Conservation (phyloP, 2,329 filamentous ascomycete species). For the Fusarium napiforme region DNA sequence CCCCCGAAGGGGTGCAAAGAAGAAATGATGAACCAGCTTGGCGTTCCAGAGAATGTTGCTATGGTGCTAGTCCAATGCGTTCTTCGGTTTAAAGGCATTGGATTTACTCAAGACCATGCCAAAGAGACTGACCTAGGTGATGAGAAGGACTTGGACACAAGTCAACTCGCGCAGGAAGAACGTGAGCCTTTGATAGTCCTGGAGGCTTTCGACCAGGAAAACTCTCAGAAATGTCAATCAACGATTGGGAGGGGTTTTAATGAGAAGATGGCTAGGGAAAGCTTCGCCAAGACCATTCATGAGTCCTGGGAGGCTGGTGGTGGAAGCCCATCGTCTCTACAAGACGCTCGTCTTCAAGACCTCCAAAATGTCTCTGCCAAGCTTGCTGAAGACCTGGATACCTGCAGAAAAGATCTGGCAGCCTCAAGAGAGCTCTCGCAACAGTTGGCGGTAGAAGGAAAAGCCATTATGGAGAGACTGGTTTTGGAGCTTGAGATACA, state of each 20-base stretch:
- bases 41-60: not conserved
- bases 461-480: not conserved
- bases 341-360: not conserved
- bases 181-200: rapidly evolving
- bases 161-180: not conserved
- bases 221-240: not conserved
- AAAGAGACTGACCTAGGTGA: rapidly evolving
- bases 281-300: too few species aligned
- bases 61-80: not conserved
- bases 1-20: not conserved
- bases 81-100: not conserved
- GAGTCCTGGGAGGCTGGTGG: not conserved
- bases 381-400: not conserved
- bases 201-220: rapidly evolving
- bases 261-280: not conserved
- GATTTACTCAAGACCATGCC: rapidly evolving
- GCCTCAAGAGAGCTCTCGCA: not conserved
- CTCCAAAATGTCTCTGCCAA: not conserved
- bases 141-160: not conserved
- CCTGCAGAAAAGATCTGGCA: not conserved
- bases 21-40: not conserved
- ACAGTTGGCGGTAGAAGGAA: not conserved
- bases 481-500: rapidly evolving
- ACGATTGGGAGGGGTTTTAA: rapidly evolving
- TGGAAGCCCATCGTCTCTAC: not conserved